Percentiles rank a stretch among this genome's conserved stretches.
Conservation (phyloP, 2,329 filamentous ascomycete genomes). For the Fusarium scirpi region DNA sequence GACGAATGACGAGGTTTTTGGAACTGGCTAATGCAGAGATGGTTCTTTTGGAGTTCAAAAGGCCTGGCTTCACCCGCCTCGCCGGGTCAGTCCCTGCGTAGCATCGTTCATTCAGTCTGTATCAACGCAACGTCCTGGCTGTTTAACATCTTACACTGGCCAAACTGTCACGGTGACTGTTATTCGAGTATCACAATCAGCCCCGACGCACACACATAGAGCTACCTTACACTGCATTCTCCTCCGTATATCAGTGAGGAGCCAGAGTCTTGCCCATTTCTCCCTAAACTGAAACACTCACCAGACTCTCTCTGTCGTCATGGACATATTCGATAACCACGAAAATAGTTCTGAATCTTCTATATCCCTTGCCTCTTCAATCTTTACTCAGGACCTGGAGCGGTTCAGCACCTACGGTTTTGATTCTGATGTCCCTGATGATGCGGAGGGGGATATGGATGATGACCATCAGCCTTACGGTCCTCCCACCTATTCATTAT, state of each 20-base stretch:
- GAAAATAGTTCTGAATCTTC: slow-evolving; percentile 7
- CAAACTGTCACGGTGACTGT: background rate
- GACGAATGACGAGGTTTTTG: background rate
- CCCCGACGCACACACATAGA: background rate
- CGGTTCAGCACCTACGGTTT: slow-evolving; percentile 3
- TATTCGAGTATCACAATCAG: too few species aligned
- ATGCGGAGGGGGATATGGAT: background rate
- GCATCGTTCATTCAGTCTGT: background rate
- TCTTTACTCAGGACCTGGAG: slow-evolving; percentile 19
- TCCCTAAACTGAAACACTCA: background rate
- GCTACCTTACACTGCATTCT: slow-evolving; percentile 15
- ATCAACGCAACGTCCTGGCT: background rate
- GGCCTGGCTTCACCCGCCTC: slow-evolving; percentile 14
- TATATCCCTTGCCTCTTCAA: slow-evolving; percentile 23
- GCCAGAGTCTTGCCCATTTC: background rate
- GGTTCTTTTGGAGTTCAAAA: slow-evolving; percentile 27
- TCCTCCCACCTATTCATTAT: slow-evolving; percentile 20
- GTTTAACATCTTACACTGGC: background rate
- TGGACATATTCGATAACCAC: slow-evolving; percentile 13
- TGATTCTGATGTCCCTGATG: slow-evolving; percentile 1
- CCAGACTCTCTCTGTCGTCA: background rate
- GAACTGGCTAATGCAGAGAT: slow-evolving; percentile 1
- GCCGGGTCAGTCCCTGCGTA: background rate
- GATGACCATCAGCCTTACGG: slow-evolving; percentile 8
- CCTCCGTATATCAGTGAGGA: background rate